Base-by-base conservation (phyloP, 768 basidiomycete species). In the Psilocybe subaeruginosa region DNA sequence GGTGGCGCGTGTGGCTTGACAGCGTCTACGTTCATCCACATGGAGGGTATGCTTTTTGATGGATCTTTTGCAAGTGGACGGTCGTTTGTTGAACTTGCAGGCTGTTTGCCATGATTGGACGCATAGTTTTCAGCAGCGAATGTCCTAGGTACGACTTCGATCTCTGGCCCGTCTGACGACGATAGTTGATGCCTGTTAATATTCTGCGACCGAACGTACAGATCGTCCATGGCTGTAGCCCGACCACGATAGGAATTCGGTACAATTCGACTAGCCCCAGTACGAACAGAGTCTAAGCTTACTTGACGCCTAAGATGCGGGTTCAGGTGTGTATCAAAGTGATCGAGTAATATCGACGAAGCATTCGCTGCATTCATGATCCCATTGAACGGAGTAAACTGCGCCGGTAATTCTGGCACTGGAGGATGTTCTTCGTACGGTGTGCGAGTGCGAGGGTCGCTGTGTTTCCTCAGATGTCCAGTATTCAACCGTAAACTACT, bases 401-500 rank as follows among this genome's bases (percentile, higher is more conserved):
- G 71, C 7, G 68, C 64, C 62, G 69, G 80, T 48, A 72, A 68
- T 58, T 72, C 74, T 14, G 70, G 77, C 1, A 74, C 73, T 37
- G 71, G 77, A 29, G 66, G 78, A n/a, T 67, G 75, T 3, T 59
- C 70, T 5, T 75, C 72, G 14, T 60, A 59, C 16, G 69, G 73
- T 19, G 70, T 66, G 60, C 63, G 67, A 4, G 60, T 62, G 19
- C 67, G 62, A 1, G 64, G 64, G 33, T 59, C 65, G 55, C 69
- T 67, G 37, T 67, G 66, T 54, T 69, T 72, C 19, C 67, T 67
- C 12, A 53, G 31, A 55, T 70, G 69, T 12, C 41, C 76, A 52
- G 52, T 78, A 53, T 85, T 87, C 23, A 91, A 75, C 0, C 91
- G 84, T 7, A 93, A 74, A 68, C 88, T 91, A 23, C 85, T 82